phyloP scores from a whole-genome alignment of 306 rosid genomes.

The barrel medic (Medicago truncatula) region DNA sequence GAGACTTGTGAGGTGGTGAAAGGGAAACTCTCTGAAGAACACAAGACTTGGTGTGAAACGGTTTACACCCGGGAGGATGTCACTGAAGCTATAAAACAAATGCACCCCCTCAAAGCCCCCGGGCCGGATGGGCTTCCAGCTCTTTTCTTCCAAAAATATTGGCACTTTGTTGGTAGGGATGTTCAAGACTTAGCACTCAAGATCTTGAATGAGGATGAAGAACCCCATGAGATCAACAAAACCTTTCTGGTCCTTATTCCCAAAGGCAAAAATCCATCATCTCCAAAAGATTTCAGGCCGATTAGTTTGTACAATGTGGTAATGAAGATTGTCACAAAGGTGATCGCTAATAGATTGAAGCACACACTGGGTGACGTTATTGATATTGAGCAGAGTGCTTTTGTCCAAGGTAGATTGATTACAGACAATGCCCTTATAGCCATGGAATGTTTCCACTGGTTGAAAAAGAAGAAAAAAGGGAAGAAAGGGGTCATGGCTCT shows the following conservation, averaged over 20 bases:
- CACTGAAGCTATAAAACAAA: not conserved
- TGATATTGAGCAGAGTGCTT: too few relatives aligned
- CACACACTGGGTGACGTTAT: too few relatives aligned
- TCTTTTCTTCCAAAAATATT: not conserved
- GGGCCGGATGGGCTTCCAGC: not conserved
- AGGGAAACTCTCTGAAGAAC: too few relatives aligned
- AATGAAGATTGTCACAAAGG: not conserved
- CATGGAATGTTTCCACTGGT: not conserved
- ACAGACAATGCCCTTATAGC: too few relatives aligned
- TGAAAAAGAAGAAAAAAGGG: too few relatives aligned
- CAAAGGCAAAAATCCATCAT: not conserved
- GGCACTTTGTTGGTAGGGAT: not conserved
- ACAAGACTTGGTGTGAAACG: too few relatives aligned
- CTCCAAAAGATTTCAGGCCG: not conserved
- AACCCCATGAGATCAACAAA: not conserved
- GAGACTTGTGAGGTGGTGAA: too few relatives aligned
- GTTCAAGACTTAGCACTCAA: too few relatives aligned
- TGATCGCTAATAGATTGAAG: not conserved
- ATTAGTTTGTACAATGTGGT: not conserved
- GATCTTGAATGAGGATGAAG: too few relatives aligned
- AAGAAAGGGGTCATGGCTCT: too few relatives aligned
- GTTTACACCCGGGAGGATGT: not conserved
- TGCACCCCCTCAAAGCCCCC: not conserved
- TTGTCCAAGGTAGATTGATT: too few relatives aligned
- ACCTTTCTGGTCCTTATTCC: not conserved